Conservation (phyloP, 2,329 filamentous ascomycete species). For the Colletotrichum echinochloae region DNA sequence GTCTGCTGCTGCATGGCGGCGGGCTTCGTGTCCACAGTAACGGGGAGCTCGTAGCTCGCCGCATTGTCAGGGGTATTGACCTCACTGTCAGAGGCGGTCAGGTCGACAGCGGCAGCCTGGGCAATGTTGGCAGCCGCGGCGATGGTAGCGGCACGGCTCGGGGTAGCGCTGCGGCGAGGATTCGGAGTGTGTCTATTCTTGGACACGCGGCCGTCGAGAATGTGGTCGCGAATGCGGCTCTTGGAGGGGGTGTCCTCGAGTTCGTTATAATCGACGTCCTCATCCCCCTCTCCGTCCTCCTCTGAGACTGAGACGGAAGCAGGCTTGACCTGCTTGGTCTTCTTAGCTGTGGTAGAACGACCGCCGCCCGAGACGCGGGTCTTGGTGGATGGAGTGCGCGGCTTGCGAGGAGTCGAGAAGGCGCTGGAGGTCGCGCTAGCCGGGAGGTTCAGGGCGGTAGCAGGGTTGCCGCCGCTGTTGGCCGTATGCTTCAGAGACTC, state of each 20-base stretch:
- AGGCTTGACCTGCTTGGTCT: constrained; percentile 40
- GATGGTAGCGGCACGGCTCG: constrained; percentile 40
- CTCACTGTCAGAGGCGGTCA: constrained; percentile 42
- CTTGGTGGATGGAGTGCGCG: constrained; percentile 40
- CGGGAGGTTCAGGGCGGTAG: constrained; percentile 51
- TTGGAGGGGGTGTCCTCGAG: constrained; percentile 55
- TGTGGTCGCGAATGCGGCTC: constrained; percentile 35
- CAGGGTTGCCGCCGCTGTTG: constrained; percentile 59
- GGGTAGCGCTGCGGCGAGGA: constrained; percentile 29
- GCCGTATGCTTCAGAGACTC: constrained; percentile 59
- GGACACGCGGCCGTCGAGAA: constrained; percentile 32
- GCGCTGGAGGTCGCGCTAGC: constrained; percentile 43
- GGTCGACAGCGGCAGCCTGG: constrained; percentile 36
- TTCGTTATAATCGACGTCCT: constrained; percentile 48
- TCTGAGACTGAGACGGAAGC: constrained; percentile 45
- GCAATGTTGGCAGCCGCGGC: constrained; percentile 36
- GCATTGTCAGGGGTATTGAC: constrained; percentile 38
- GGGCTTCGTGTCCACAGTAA: constrained; percentile 22
- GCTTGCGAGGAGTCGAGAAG: constrained; percentile 46
- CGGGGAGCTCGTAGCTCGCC: constrained; percentile 23
- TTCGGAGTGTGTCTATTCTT: constrained; percentile 21
- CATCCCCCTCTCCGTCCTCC: constrained; percentile 45
- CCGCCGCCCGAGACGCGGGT: constrained; percentile 34
- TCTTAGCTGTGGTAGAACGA: constrained; percentile 34
- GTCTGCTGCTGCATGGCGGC: constrained; percentile 8